These are phyloP conservation scores for Ceratobasidium sp. DNA, from an alignment of 1,284 basidiomycete species.

Conservation along the genomic window DNA sequence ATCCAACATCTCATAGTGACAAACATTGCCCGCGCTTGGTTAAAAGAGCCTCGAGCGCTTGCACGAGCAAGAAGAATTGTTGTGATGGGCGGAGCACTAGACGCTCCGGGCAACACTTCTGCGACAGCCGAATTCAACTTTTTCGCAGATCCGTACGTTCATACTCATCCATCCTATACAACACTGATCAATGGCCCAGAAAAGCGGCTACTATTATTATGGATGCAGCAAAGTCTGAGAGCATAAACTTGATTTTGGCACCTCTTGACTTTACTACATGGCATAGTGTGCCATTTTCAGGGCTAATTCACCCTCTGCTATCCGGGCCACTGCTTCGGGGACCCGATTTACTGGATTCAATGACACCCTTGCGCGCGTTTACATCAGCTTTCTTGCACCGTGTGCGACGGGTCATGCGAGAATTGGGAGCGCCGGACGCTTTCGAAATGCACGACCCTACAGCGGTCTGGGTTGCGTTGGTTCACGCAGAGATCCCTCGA, in stretches of 20 bases:
- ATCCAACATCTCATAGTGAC: conserved; percentile 60
- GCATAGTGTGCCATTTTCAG: conserved; percentile 77
- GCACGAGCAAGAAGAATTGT: conserved; percentile 71
- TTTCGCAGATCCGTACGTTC: conserved; percentile 83
- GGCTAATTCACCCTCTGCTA: conserved; percentile 62
- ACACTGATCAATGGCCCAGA: conserved; percentile 10
- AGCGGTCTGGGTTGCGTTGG: conserved; percentile 80
- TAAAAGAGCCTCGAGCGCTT: conserved; percentile 62
- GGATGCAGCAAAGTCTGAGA: conserved; percentile 36
- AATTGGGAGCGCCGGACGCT: conserved; percentile 78
- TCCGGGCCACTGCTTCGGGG: conserved; percentile 45
- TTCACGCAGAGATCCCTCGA: conserved; percentile 55
- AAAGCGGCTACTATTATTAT: conserved; percentile 40
- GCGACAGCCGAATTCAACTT: conserved; percentile 92
- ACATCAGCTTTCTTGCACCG: conserved; percentile 80
- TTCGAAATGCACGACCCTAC: conserved; percentile 87
- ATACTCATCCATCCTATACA: conserved; percentile 36
- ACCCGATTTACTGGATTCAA: conserved; percentile 43
- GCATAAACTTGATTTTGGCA: conserved; percentile 67
- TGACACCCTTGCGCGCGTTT: conserved; percentile 64
- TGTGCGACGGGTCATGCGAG: conserved; percentile 67
- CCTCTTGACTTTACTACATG: conserved; percentile 83
- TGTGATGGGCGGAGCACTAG: conserved; percentile 96
- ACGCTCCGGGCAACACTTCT: conserved; percentile 90
- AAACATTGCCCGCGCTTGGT: conserved; percentile 77